Conservation (phyloP, 2,329 filamentous ascomycete genomes). For the Venturia pyrina region DNA sequence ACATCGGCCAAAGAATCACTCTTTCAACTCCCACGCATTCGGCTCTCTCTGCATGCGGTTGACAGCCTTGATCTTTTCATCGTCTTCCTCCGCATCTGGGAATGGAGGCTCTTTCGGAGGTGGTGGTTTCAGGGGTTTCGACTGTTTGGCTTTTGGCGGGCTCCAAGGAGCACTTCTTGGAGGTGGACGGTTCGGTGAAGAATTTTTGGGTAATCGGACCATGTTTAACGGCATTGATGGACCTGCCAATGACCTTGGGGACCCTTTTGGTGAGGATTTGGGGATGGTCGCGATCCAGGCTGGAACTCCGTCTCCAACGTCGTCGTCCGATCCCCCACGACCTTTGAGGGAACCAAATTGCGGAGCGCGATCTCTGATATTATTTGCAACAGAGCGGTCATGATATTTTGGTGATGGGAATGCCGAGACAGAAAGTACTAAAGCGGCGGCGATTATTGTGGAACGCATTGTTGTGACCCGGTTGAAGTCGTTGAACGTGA, state of each 20-base stretch:
- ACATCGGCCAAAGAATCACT: background rate
- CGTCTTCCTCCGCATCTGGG: background rate
- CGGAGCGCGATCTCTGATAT: background rate
- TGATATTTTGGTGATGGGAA: background rate
- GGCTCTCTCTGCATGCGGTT: background rate
- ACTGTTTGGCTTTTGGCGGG: background rate
- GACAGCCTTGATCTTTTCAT: background rate
- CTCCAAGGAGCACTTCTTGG: background rate
- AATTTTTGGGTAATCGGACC: no score
- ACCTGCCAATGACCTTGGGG: background rate
- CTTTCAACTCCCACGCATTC: background rate
- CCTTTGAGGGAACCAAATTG: background rate
- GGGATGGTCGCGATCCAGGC: background rate
- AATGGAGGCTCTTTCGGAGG: background rate
- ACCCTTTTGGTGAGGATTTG: background rate
- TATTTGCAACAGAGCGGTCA: background rate
- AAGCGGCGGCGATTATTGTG: background rate
- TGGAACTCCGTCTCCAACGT: background rate
- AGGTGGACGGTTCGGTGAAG: background rate
- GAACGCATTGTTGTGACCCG: background rate
- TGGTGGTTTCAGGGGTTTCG: background rate
- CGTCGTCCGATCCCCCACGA: background rate
- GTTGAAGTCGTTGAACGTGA: background rate
- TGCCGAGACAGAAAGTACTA: background rate
- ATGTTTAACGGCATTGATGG: background rate